Conservation (phyloP, 1,284 basidiomycete species). For the Trametes hirsuta region DNA sequence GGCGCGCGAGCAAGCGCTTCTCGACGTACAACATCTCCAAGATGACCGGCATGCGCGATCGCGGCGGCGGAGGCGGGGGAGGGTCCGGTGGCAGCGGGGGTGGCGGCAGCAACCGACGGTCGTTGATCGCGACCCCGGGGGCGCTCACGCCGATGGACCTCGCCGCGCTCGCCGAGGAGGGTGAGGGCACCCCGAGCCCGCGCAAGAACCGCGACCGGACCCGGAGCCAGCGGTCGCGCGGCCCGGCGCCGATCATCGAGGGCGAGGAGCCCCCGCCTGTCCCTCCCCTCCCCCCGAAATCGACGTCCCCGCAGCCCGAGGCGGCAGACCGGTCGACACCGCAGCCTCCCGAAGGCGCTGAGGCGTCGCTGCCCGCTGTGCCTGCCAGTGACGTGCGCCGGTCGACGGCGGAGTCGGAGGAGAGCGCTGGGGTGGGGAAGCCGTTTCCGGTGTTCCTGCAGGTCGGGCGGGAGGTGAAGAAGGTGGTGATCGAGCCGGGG, state of each 20-base stretch:
- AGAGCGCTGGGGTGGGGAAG: constrained; percentile 34
- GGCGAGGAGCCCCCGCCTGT: constrained; percentile 55
- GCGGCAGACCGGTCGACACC: constrained; percentile 7
- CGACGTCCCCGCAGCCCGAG: constrained; percentile 23
- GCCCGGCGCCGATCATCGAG: constrained; percentile 36
- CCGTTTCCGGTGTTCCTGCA: constrained; percentile 84
- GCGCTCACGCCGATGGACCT: constrained; percentile 69
- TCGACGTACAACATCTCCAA: constrained; percentile 96
- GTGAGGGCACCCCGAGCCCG: constrained; percentile 44
- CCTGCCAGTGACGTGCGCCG: neutral
- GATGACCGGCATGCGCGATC: constrained; percentile 73
- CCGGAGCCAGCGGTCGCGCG: constrained; percentile 30
- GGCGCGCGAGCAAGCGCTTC: constrained; percentile 95
- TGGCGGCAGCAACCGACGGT: constrained; percentile 58
- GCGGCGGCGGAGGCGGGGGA: constrained; percentile 36
- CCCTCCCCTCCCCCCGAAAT: constrained; percentile 40
- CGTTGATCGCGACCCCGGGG: constrained; percentile 58
- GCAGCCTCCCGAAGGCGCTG: neutral
- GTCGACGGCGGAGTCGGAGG: constrained; percentile 15
- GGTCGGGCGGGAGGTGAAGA: constrained; percentile 91
- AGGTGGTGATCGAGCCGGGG: constrained; percentile 73
- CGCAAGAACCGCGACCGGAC: constrained; percentile 33
- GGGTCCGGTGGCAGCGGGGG: constrained; percentile 32
- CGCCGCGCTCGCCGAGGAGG: constrained; percentile 69
- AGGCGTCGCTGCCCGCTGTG: neutral